These are phyloP conservation scores for Phytophthora pluvialis DNA, from an alignment of 352 stramenopile species.

Conservation along the genomic window DNA sequence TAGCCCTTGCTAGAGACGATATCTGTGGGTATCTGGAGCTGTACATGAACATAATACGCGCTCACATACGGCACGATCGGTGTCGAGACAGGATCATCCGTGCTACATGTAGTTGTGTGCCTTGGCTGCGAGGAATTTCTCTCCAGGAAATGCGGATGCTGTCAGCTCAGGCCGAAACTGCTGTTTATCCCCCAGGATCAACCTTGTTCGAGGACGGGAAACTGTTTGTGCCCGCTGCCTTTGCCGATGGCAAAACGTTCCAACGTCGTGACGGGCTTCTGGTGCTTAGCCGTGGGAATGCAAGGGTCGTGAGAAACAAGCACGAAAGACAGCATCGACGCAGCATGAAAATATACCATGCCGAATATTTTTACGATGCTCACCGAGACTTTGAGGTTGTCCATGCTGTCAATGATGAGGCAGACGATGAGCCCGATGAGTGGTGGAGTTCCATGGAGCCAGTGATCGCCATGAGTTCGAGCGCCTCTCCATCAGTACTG, in stretches of 20 bases:
- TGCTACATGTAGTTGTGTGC: slow-evolving; percentile 44
- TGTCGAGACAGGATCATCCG: slow-evolving; percentile 57
- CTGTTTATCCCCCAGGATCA: slow-evolving; percentile 49
- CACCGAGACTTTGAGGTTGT: slow-evolving; percentile 3
- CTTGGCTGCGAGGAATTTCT: slow-evolving; percentile 50
- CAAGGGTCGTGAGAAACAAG: slow-evolving; percentile 28
- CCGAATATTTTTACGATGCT: slow-evolving; percentile 13
- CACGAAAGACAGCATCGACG: slow-evolving; percentile 8
- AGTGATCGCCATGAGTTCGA: slow-evolving; percentile 33
- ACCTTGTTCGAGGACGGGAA: slow-evolving; percentile 53
- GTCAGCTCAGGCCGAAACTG: slow-evolving; percentile 46
- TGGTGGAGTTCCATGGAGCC: slow-evolving; percentile 46
- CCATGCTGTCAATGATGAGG: slow-evolving; percentile 21
- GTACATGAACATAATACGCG: slow-evolving; percentile 73
- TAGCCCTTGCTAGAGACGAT: slow-evolving; percentile 62
- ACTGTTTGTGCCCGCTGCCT: slow-evolving; percentile 24
- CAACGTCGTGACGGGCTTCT: slow-evolving; percentile 41
- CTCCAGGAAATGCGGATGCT: slow-evolving; percentile 66
- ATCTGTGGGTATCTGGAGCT: slow-evolving; percentile 63
- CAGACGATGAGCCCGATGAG: slow-evolving; percentile 19
- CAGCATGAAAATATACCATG: not conserved
- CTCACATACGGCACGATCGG: slow-evolving; percentile 61
- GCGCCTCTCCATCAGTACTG: slow-evolving; percentile 20
- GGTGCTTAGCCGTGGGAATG: slow-evolving; percentile 39
- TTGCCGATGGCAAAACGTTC: slow-evolving; percentile 2